A percentile compares a stretch with the other conserved stretches of the same genome.
Conservation (phyloP, 148 eudicot species). For the Camellia japonica region DNA sequence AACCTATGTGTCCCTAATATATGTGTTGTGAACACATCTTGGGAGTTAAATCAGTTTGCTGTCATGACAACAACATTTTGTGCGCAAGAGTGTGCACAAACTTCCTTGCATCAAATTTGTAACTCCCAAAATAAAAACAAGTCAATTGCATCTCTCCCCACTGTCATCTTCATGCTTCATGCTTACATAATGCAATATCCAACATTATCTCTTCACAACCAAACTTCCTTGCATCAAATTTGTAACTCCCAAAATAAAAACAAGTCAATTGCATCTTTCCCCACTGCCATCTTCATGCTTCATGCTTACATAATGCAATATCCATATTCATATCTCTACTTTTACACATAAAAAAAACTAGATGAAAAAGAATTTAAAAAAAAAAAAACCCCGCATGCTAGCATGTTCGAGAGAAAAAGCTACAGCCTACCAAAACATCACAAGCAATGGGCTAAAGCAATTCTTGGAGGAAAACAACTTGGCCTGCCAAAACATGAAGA, state of each 20-base stretch:
- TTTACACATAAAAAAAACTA: background rate
- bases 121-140: conserved; percentile 13
- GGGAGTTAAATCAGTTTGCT: no score
- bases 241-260: conserved; percentile 6
- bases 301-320: background rate
- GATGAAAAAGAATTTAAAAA: background rate
- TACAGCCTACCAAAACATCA: background rate
- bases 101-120: background rate
- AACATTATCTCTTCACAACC: background rate
- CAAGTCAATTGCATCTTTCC: conserved; percentile 2
- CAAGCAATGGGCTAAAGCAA: no score
- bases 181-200: background rate
- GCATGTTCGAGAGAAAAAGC: background rate
- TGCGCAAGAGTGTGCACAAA: no score
- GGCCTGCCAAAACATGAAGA: background rate
- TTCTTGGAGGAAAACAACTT: background rate
- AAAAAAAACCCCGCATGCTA: no score
- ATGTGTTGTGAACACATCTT: no score
- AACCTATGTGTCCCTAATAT: no score
- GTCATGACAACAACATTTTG: no score
- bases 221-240: conserved; percentile 4
- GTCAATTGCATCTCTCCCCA: conserved; percentile 1
- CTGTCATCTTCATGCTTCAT: background rate
- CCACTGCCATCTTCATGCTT: background rate
- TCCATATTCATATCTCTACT: background rate